Evolutionary conservation across 169 alveolate genomes (phyloP), one percentile per base, ranked within the genome.

Genomic region (Plasmodium inui): DNA sequence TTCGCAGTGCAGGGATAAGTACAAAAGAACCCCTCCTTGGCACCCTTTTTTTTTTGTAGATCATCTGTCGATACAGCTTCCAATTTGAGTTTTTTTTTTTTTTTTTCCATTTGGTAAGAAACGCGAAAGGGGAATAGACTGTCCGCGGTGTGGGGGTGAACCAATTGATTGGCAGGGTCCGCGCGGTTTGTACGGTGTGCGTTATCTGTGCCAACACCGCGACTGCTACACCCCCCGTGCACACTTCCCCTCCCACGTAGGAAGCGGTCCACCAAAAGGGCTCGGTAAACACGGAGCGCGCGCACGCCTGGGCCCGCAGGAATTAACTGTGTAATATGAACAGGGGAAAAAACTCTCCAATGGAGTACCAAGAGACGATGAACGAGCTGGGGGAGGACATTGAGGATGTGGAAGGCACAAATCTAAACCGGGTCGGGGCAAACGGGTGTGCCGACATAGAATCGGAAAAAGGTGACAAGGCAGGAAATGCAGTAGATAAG

Each of bases 301-400:
- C 14, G 34, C 3, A 61, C 28, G 74, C 0, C 34, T 61, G 32
- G 26, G 14, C 76, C 30, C 12, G 30, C 3, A 28, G 41, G 76
- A 67, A 67, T 14, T 22, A 26, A 22, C 37, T 22, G 3, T 8
- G n/a, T 67, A 83, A 57, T 41, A 70, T 70, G 82, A 53, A 41
- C 32, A 19, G 28, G 22, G 92, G 50, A 53, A 83, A 70, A n/a
- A 70, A 70, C 19, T 17, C 82, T n/a, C n/a, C 67, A 17, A 0
- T 67, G 53, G 32, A 19, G 26, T 83, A n/a, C 71, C 82, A 83
- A 67, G 82, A 83, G 17, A 83, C 92, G 4, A 10, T 83, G 53
- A 83, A 70, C 30, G 53, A 83, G 22, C 44, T 83, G 9, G 79
- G 82, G 22, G 79, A 83, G 32, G 82, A 71, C 14, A 19, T 46